These are phyloP conservation scores for Nakazawaea laoshanensis DNA, from an alignment of 805 yeast genomes.

Conservation along the genomic window DNA sequence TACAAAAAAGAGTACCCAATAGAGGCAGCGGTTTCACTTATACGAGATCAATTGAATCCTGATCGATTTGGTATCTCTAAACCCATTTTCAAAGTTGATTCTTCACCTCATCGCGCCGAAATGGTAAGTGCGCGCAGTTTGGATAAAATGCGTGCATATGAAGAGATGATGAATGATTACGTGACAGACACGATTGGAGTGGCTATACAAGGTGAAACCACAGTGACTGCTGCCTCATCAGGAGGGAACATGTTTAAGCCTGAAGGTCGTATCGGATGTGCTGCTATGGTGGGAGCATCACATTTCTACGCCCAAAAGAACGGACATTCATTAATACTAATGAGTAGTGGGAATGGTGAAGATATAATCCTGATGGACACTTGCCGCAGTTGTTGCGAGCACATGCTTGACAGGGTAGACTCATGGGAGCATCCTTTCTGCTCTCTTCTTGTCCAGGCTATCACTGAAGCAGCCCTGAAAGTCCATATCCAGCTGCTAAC, in stretches of 20 bases:
- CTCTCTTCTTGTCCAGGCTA: conserved; percentile 14
- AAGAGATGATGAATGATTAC: conserved; percentile 1
- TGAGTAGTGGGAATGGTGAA: conserved; percentile 52
- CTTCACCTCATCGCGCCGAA: conserved; percentile 1
- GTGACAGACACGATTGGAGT: conserved; percentile 40
- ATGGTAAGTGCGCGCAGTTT: background rate
- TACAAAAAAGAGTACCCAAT: conserved; percentile 22
- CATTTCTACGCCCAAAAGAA: conserved; percentile 19
- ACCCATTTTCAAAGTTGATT: conserved; percentile 24
- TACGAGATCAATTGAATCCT: conserved; percentile 16
- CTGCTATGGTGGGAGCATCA: conserved; percentile 41
- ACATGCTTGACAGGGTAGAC: conserved; percentile 10
- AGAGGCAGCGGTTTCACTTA: conserved; percentile 17
- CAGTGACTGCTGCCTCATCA: conserved; percentile 31
- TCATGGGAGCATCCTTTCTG: conserved; percentile 12
- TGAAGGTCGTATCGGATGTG: conserved; percentile 46
- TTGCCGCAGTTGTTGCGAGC: conserved; percentile 23
- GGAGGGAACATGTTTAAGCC: conserved; percentile 46
- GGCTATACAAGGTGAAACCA: conserved; percentile 13
- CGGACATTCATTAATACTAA: conserved; percentile 18
- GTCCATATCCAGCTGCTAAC: conserved; percentile 16
- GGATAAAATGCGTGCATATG: background rate
- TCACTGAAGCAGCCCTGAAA: conserved; percentile 8
- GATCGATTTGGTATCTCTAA: conserved; percentile 23
- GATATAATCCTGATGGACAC: conserved; percentile 37